phyloP scores from a whole-genome alignment of 768 basidiomycete species.

The Amanita polypyramis region DNA sequence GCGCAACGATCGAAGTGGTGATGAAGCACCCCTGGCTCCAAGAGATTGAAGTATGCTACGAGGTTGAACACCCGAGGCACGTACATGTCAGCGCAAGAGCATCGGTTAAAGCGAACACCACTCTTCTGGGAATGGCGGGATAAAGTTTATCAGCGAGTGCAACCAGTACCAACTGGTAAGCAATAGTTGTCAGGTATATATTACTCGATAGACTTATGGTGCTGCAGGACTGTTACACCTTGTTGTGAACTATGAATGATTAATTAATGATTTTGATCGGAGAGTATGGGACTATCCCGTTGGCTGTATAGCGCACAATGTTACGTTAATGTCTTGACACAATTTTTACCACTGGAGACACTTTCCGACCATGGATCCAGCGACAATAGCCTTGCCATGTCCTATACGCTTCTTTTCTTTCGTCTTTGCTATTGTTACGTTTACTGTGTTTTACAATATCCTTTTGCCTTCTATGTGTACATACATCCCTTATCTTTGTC shows the following conservation, averaged over 20 bases:
- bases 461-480: background rate
- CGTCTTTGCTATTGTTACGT: background rate
- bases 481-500: background rate
- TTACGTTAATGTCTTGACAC: constrained; percentile 6
- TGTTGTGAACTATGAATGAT: background rate
- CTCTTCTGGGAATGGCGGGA: background rate
- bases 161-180: background rate
- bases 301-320: background rate
- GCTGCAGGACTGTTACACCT: background rate
- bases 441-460: background rate
- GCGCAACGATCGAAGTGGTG: constrained; percentile 73
- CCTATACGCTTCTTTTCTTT: background rate
- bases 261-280: background rate
- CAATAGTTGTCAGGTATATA: background rate
- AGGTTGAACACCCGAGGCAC: constrained; percentile 51
- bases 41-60: constrained; percentile 75
- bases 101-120: constrained; percentile 23
- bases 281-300: background rate
- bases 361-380: background rate
- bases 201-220: background rate
- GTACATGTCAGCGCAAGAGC: constrained; percentile 61
- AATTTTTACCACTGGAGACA: background rate
- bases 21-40: constrained; percentile 71
- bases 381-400: background rate
- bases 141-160: background rate